A percentile compares a stretch with the other conserved stretches of the same genome.
Evolutionary conservation across 176 grass and related monocot species (phyloP).

Genomic region (Thalia dealbata): DNA sequence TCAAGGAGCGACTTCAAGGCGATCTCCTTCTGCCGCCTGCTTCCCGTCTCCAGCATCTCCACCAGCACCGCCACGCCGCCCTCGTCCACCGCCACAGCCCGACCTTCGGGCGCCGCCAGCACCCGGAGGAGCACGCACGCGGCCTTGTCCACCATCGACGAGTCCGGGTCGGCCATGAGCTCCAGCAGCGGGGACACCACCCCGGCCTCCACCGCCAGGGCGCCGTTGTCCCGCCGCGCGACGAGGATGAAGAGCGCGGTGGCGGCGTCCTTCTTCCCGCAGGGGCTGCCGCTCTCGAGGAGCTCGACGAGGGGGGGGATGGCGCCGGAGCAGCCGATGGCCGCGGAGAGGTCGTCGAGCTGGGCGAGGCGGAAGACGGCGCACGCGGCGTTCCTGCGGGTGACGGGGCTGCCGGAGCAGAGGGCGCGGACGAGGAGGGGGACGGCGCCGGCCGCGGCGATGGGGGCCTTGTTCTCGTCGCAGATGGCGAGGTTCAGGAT

Average conservation of each 20-base stretch:
- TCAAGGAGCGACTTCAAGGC: conserved; percentile 59
- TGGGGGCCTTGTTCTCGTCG: conserved; percentile 65
- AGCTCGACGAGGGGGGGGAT: conserved; percentile 59
- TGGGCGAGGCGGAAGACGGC: conserved; percentile 5
- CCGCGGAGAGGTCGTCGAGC: background rate
- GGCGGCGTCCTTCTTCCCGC: conserved; percentile 91
- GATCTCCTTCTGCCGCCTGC: conserved; percentile 57
- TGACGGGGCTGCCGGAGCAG: conserved; percentile 33
- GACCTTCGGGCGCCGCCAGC: conserved; percentile 36
- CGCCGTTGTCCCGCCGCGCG: conserved; percentile 51
- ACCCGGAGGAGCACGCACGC: conserved; percentile 69
- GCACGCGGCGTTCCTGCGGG: background rate
- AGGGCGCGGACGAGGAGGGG: conserved; percentile 55
- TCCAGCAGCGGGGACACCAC: conserved; percentile 55
- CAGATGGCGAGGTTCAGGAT: conserved; percentile 88
- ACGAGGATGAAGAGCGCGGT: conserved; percentile 54
- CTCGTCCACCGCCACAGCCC: conserved; percentile 47
- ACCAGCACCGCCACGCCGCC: conserved; percentile 71
- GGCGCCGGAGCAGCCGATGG: conserved; percentile 54
- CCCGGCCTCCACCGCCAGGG: conserved; percentile 49
- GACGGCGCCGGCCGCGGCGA: conserved; percentile 63
- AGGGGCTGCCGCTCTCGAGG: conserved; percentile 52
- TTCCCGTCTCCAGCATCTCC: conserved; percentile 82
- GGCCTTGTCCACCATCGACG: conserved; percentile 91
- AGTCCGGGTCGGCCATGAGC: conserved; percentile 78